phyloP scores from a whole-genome alignment of 768 basidiomycete species.

The Hypholoma sublateritium region DNA sequence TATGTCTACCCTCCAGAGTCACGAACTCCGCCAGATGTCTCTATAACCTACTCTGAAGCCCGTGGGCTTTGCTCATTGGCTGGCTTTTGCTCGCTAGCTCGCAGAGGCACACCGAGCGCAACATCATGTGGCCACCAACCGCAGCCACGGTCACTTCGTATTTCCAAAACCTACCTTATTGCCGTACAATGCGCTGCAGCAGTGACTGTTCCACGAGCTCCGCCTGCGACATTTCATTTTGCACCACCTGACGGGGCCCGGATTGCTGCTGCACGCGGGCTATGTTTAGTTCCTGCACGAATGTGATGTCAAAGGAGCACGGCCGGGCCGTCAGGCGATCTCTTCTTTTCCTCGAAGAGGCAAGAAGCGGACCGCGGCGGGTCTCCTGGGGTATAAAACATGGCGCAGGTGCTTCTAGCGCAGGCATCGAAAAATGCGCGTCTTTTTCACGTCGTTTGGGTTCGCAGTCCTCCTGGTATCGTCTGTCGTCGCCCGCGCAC shows the following conservation, averaged over 20 bases:
- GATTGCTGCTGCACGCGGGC: background rate
- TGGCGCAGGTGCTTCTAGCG: background rate
- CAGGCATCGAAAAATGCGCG: conserved; percentile 8
- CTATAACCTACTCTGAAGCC: too few species aligned
- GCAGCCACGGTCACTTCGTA: conserved; percentile 13
- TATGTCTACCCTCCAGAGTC: too few species aligned
- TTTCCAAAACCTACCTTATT: background rate
- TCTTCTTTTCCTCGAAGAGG: background rate
- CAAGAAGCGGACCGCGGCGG: conserved; percentile 8
- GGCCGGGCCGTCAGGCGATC: conserved; percentile 7
- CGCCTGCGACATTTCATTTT: background rate
- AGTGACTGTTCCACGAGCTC: conserved; percentile 6
- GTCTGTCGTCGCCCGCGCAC: conserved; percentile 3
- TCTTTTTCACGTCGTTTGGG: conserved; percentile 5
- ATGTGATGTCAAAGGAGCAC: background rate
- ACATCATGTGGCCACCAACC: conserved; percentile 1
- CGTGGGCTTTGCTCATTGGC: too few species aligned
- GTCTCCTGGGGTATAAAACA: conserved; percentile 8
- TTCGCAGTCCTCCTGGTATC: conserved; percentile 2
- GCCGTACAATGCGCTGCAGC: background rate
- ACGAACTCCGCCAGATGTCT: too few species aligned
- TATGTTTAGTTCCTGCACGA: background rate
- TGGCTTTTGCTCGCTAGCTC: too few species aligned
- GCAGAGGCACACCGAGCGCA: too few species aligned
- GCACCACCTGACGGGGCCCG: background rate